phyloP scores from a whole-genome alignment of 352 stramenopile species.

The Pythium folliculosum region DNA sequence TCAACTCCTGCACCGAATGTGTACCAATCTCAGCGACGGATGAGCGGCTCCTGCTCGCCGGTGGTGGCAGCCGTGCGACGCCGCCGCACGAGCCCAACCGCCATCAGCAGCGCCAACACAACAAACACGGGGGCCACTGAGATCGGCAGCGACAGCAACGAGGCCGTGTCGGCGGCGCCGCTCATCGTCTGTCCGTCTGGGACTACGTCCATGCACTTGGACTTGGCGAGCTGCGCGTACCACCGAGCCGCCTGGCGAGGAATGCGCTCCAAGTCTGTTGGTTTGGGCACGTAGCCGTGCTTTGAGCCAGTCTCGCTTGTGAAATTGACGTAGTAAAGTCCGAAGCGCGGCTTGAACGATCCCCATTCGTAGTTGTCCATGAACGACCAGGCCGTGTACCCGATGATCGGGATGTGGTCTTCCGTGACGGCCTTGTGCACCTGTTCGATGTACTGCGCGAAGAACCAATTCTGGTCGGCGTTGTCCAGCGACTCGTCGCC shows the following conservation, averaged over 20 bases:
- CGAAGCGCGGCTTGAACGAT: constrained; percentile 64
- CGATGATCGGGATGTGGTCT: constrained; percentile 74
- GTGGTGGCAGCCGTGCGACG: neutral
- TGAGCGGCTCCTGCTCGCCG: constrained; percentile 13
- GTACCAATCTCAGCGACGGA: neutral
- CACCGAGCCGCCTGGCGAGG: constrained; percentile 55
- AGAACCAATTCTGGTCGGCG: constrained; percentile 68
- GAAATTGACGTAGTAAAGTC: constrained; percentile 71
- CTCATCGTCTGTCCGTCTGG: neutral
- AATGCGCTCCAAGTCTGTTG: constrained; percentile 39
- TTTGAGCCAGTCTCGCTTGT: constrained; percentile 36
- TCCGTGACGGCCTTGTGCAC: constrained; percentile 60
- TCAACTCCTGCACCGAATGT: neutral
- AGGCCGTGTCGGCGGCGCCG: neutral
- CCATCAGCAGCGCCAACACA: neutral
- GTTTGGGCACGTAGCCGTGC: constrained; percentile 33
- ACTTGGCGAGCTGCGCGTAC: constrained; percentile 56
- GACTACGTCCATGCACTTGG: constrained; percentile 51
- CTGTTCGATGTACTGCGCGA: constrained; percentile 46
- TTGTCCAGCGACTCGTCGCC: constrained; percentile 65
- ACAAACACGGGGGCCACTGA: neutral
- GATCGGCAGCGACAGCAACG: neutral
- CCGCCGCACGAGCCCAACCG: neutral
- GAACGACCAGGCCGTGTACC: constrained; percentile 94
- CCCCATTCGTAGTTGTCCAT: constrained; percentile 96